phyloP scores from a whole-genome alignment of 805 yeast genomes.

The Sugiyamaella boreocaroliniensis region DNA sequence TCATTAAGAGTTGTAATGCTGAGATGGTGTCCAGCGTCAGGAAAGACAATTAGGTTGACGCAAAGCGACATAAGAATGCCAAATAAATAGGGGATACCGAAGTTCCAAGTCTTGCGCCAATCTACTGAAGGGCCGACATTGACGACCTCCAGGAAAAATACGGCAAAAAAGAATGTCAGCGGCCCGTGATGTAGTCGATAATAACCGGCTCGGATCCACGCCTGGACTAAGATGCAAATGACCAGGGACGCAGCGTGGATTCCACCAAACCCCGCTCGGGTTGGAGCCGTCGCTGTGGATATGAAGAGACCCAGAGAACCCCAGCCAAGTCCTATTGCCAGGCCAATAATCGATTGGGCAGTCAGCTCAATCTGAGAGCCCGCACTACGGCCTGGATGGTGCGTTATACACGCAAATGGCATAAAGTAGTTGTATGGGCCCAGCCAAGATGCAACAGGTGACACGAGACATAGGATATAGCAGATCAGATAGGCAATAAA shows the following conservation, averaged over 20 bases:
- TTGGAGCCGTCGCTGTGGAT: conserved; percentile 36
- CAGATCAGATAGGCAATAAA: conserved; percentile 38
- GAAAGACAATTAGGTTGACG: conserved; percentile 33
- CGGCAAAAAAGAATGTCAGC: conserved; percentile 17
- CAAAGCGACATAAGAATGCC: conserved; percentile 37
- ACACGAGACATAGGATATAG: conserved; percentile 35
- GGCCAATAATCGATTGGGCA: conserved; percentile 35
- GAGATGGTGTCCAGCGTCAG: conserved; percentile 37
- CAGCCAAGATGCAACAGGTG: conserved; percentile 37
- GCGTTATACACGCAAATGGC: conserved; percentile 38
- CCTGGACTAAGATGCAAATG: conserved; percentile 33
- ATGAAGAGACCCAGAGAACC: conserved; percentile 38
- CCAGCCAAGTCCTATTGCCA: conserved; percentile 40
- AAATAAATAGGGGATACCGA: conserved; percentile 40
- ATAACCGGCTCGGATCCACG: conserved; percentile 39
- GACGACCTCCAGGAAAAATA: conserved; percentile 32
- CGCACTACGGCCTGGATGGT: conserved; percentile 42
- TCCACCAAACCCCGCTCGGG: conserved; percentile 41
- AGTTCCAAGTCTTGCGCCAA: conserved; percentile 29
- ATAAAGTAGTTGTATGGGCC: conserved; percentile 38
- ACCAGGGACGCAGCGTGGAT: conserved; percentile 38
- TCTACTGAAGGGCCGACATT: conserved; percentile 21
- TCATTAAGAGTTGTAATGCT: conserved; percentile 12
- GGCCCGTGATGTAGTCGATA: conserved; percentile 36
- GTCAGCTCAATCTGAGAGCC: conserved; percentile 46